These are phyloP conservation scores for Backusella australiensis DNA, from an alignment of 192 early-diverging fungal genomes.

Conservation along the genomic window DNA sequence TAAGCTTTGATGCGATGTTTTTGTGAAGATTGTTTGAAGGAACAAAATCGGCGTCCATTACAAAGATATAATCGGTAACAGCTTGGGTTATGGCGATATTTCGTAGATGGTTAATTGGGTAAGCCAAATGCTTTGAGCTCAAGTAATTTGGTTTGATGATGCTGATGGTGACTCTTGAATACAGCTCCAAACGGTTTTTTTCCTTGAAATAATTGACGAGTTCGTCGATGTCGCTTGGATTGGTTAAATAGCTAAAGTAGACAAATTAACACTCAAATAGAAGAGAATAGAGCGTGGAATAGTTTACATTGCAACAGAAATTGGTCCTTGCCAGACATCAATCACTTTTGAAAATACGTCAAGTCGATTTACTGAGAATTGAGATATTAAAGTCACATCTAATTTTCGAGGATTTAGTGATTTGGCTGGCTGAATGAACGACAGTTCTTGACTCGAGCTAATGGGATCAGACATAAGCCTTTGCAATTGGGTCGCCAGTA, in stretches of 20 bases:
- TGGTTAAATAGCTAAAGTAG: conserved; percentile 41
- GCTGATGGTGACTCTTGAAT: conserved; percentile 25
- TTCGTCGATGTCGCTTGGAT: conserved; percentile 36
- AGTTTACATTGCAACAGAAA: conserved; percentile 44
- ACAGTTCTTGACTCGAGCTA: neutral
- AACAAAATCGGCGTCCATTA: conserved; percentile 56
- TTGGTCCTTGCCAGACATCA: conserved; percentile 45
- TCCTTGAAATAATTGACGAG: conserved; percentile 39
- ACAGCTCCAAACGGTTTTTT: conserved; percentile 16
- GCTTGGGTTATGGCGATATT: conserved; percentile 44
- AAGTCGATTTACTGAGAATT: conserved; percentile 54
- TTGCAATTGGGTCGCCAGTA: neutral
- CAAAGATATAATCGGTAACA: conserved; percentile 43
- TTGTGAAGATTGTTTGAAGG: conserved; percentile 41
- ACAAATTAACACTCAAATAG: neutral
- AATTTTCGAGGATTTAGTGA: neutral
- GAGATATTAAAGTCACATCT: conserved; percentile 45
- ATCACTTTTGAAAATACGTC: conserved; percentile 42
- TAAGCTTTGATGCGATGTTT: conserved; percentile 16
- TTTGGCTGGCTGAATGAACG: neutral
- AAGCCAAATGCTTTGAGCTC: conserved; percentile 29
- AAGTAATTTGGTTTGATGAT: conserved; percentile 49
- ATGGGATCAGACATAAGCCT: neutral
- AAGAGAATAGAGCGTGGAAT: neutral
- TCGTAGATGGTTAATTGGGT: conserved; percentile 53